Evolutionary conservation across 2,329 filamentous ascomycete genomes (phyloP).

Genomic region (Aspergillus flavus): DNA sequence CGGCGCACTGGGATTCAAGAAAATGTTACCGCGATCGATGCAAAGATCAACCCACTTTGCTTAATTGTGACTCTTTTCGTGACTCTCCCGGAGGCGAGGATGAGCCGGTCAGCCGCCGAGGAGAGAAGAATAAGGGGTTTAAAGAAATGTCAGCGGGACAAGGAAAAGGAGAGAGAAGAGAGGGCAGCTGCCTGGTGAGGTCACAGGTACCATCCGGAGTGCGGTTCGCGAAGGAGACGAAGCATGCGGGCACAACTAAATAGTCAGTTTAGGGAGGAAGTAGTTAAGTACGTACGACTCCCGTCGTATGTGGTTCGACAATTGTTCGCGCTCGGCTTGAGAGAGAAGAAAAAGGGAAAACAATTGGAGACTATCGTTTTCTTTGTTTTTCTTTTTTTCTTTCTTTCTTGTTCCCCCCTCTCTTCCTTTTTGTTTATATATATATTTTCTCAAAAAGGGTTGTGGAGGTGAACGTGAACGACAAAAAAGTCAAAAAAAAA

Average conservation of each 20-base stretch:
- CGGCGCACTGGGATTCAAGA: slow-evolving; percentile 9
- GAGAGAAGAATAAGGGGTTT: slow-evolving; percentile 7
- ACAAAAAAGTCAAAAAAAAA: background rate
- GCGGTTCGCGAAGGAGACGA: slow-evolving; percentile 20
- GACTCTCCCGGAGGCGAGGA: background rate
- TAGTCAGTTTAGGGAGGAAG: background rate
- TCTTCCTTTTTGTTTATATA: background rate
- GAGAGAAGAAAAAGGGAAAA: background rate
- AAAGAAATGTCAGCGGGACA: slow-evolving; percentile 31
- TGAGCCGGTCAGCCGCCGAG: slow-evolving; percentile 17
- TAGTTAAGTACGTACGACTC: background rate
- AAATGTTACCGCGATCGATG: slow-evolving; percentile 16
- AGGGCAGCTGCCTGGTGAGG: slow-evolving; percentile 36
- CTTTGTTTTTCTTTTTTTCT: background rate
- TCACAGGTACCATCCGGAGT: slow-evolving; percentile 33
- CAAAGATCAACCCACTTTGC: slow-evolving; percentile 15
- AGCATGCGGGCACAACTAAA: slow-evolving; percentile 20
- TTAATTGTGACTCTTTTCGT: slow-evolving; percentile 4
- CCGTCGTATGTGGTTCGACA: background rate
- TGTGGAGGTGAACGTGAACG: background rate
- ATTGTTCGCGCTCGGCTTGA: background rate
- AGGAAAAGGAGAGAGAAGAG: slow-evolving; percentile 24
- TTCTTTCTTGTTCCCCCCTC: background rate
- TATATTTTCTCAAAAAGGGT: background rate
- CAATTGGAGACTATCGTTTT: background rate